Base-by-base conservation (phyloP, 2,329 filamentous ascomycete species). In the Cercospora sp. region DNA sequence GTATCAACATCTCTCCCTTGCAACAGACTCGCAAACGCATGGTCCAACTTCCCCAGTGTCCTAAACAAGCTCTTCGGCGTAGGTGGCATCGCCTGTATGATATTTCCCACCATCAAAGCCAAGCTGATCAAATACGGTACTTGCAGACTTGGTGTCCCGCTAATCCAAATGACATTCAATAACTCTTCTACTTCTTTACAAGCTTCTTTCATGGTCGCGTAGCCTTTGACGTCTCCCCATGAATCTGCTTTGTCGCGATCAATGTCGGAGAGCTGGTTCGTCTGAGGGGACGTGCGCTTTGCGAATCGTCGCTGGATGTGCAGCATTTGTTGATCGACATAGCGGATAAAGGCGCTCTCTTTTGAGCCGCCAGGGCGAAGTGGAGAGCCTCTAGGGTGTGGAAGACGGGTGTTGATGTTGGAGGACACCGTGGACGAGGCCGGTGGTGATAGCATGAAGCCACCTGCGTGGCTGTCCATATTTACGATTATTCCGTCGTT, bases 121-220 rank as follows among this genome's bases (percentile, higher is more conserved):
- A 97, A 82, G 65, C 89, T 91, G 43, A 97, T 87, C 2, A 97
- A 83, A 76, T 94, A 94, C 2, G 93, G 92, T 12, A 94, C 88
- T 80, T 97, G 93, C 8, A 97, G 82, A 63, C 78, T 84, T 93
- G 93, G 93, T 24, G 94, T 97, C 9, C 91, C 92, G 32, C 90
- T 92, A 24, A 92, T 86, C 94, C 94, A 98, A 5, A 97, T 81
- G 7, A 96, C 86, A 78, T 96, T 90, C 16, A 97, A 81, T 12
- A 97, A 78, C 5, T 85, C 84, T 66, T 94, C 91, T 0, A 97
- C 79, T 75, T 97, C 93, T 66, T 83, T 86, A 64, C 88, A 92
- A 4, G 93, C 86, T 75, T 94, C 90, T 61, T 82, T 84, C 77
- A 94, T 91, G 62, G 80, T 87, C 64, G 83, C 81, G 71, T 90